Conservation (phyloP, 805 yeast species). For the Priceomyces castillae region DNA sequence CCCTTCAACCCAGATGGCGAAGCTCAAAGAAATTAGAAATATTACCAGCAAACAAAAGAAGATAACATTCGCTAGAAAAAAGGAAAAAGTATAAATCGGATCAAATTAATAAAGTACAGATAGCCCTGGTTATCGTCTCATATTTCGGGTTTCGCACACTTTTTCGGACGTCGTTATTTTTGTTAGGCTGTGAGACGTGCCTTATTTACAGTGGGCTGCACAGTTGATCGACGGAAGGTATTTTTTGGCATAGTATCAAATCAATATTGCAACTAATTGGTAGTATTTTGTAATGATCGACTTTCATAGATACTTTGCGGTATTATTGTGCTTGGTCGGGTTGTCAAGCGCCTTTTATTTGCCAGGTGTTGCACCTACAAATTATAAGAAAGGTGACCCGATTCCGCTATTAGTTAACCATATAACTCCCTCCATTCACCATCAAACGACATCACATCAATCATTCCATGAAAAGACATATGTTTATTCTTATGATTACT, state of each 20-base stretch:
- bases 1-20: constrained; percentile 38
- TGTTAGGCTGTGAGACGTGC: constrained; percentile 1
- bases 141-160: not conserved
- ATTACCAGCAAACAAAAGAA: constrained; percentile 32
- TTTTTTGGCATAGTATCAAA: not conserved
- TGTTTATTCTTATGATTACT: constrained; percentile 77
- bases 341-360: constrained; percentile 65
- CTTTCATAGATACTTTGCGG: constrained; percentile 14
- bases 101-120: not conserved
- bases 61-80: constrained; percentile 14
- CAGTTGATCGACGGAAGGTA: not conserved
- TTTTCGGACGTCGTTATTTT: not conserved
- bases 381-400: constrained; percentile 67
- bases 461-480: constrained; percentile 48
- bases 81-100: not conserved
- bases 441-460: constrained; percentile 19
- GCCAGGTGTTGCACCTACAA: constrained; percentile 96
- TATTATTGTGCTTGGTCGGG: constrained; percentile 18
- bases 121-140: not conserved
- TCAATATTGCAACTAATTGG: not conserved
- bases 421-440: constrained; percentile 71
- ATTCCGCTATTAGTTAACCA: constrained; percentile 86
- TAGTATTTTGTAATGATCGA: not conserved
- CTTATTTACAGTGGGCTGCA: not conserved
- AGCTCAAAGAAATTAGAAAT: constrained; percentile 49